phyloP scores from a whole-genome alignment of 306 rosid species.

The Mimosa bimucronata region DNA sequence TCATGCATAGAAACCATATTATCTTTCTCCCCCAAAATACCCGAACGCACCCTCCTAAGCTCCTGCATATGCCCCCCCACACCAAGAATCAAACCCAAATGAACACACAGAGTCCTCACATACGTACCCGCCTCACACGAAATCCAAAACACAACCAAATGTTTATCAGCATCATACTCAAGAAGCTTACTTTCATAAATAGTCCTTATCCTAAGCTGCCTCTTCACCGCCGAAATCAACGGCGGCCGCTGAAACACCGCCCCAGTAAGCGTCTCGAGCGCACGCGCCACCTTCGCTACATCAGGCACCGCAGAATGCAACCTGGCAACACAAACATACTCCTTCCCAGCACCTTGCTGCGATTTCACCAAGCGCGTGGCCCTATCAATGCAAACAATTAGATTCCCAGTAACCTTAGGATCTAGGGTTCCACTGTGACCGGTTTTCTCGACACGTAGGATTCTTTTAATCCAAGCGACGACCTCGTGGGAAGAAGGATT shows the following conservation, averaged over 20 bases:
- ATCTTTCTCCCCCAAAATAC: conserved; percentile 85
- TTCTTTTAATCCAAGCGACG: conserved; percentile 83
- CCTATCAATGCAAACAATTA: conserved; percentile 79
- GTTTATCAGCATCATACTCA: conserved; percentile 69
- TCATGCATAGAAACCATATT: conserved; percentile 92
- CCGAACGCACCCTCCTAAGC: conserved; percentile 82
- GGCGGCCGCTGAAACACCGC: conserved; percentile 90
- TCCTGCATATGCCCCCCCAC: conserved; percentile 92
- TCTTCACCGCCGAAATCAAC: conserved; percentile 78
- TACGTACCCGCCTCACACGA: conserved; percentile 77
- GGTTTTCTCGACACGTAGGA: conserved; percentile 78
- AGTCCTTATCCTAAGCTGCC: conserved; percentile 87
- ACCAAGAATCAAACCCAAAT: conserved; percentile 83
- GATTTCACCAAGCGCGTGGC: conserved; percentile 84
- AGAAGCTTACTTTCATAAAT: conserved; percentile 90
- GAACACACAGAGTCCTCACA: conserved; percentile 85
- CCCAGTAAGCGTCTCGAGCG: conserved; percentile 79
- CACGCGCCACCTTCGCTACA: conserved; percentile 70
- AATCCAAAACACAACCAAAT: conserved; percentile 67
- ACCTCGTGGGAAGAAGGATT: conserved; percentile 94
- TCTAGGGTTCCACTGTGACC: conserved; percentile 90
- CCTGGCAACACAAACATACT: conserved; percentile 80
- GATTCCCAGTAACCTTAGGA: conserved; percentile 84
- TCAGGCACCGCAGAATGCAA: conserved; percentile 74
- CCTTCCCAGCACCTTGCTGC: conserved; percentile 88